Evolutionary conservation across 805 yeast genomes (phyloP), one percentile per base, ranked within the genome.

Genomic region (Brettanomyces sp.): DNA sequence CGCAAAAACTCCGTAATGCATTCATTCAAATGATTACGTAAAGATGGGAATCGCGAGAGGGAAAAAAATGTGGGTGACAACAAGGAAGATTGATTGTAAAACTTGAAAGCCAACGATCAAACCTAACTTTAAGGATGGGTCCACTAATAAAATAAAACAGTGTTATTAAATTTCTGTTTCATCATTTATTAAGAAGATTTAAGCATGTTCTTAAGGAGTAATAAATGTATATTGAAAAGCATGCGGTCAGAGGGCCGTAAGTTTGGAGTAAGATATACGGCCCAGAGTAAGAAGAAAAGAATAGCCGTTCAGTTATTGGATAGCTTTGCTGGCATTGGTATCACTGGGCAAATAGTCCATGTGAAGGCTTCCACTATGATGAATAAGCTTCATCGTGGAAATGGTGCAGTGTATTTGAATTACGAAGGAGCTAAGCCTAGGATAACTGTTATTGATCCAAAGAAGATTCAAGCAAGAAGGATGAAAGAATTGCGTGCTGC

Each of bases 341-440:
- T 66, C 22, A 68, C 66, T 49, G 96, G 96, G 34, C 83, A 89
- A 66, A 72, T 89, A 39, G 72, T 83, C 28, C 68, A 74, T 34
- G 96, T 89, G 18, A 73, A 78, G 50, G 89, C 95, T 30, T 85
- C 88, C 22, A 70, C 77, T 50, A 89, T 89, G 96, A 77, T 91
- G 58, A 86, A 85, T 65, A 76, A 67, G 54, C 72, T 89, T 47
- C 87, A 87, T 56, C 76, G 77, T 39, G 56, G 69, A 49, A 81
- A 85, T 56, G 85, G 87, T 39, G 96, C 96, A 3, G 74, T 77
- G 18, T 89, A 87, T 57, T 71, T 87, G 55, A 58, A 62, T 40
- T 41, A 47, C 25, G 49, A 51, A n/a, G 63, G 57, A 34, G 56
- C 66, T 30, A 40, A 52, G 45, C 66, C 68, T 22, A 51, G 48